phyloP scores from a whole-genome alignment of 805 yeast genomes.

The Vanderwaltozyma yarrowii region DNA sequence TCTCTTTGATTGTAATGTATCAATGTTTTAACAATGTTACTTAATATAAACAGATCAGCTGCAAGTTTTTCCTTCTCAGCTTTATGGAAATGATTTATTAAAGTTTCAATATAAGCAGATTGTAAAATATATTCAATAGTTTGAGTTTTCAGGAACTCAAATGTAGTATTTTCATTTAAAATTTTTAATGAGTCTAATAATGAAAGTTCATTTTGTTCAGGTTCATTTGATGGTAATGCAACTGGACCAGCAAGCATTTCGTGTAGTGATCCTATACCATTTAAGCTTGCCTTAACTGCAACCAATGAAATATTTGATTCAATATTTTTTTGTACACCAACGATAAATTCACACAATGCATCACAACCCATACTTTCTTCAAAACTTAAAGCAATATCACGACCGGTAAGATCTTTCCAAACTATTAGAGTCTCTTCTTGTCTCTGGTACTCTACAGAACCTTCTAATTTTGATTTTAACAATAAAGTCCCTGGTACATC shows the following conservation, averaged over 20 bases:
- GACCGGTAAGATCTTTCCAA: slow-evolving; percentile 71
- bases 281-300: slow-evolving; percentile 45
- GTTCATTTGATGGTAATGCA: slow-evolving; percentile 48
- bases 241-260: slow-evolving; percentile 79
- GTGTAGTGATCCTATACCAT: slow-evolving; percentile 44
- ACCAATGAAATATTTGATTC: slow-evolving; percentile 63
- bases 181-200: slow-evolving; percentile 45
- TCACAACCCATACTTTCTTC: slow-evolving; percentile 90
- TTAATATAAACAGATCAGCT: slow-evolving; percentile 50
- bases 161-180: slow-evolving; percentile 49
- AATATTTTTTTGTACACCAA: slow-evolving; percentile 49
- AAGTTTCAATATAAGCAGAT: slow-evolving; percentile 39
- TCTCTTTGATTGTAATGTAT: slow-evolving; percentile 61
- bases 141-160: slow-evolving; percentile 49
- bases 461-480: slow-evolving; percentile 57
- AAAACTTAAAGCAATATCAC: slow-evolving; percentile 80
- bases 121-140: slow-evolving; percentile 48
- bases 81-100: slow-evolving; percentile 42
- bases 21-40: slow-evolving; percentile 63
- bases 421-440: slow-evolving; percentile 92
- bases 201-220: slow-evolving; percentile 35
- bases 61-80: slow-evolving; percentile 48
- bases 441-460: slow-evolving; percentile 74
- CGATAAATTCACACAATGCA: slow-evolving; percentile 68
- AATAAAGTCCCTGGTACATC: slow-evolving; percentile 46